phyloP scores from a whole-genome alignment of 2,329 filamentous ascomycete genomes.

The Alternaria sp. region DNA sequence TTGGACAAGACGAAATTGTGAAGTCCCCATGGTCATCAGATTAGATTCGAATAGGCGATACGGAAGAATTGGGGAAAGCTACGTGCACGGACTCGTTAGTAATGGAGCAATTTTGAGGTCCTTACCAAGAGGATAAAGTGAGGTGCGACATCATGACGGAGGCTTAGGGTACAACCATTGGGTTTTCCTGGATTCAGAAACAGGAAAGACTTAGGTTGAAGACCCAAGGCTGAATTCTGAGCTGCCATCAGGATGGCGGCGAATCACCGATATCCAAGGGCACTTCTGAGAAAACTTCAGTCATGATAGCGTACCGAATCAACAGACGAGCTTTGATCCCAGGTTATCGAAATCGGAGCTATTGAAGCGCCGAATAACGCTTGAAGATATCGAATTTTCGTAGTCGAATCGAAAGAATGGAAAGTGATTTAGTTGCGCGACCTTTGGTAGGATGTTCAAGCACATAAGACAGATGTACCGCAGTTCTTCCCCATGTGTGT shows the following conservation, averaged over 20 bases:
- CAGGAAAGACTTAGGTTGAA: not conserved
- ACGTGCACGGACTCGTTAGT: not conserved
- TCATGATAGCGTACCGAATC: not conserved
- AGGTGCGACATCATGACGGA: not conserved
- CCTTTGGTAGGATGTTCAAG: not conserved
- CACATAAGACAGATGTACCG: not conserved
- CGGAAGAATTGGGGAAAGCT: not conserved
- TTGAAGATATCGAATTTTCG: not conserved
- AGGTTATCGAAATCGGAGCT: not conserved
- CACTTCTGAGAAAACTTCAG: no score
- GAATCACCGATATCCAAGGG: not conserved
- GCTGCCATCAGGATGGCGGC: not conserved
- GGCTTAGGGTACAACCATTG: not conserved
- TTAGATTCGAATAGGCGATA: not conserved
- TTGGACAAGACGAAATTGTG: not conserved
- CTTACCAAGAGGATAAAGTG: not conserved
- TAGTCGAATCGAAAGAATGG: not conserved
- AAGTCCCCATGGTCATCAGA: not conserved
- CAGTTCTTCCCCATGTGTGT: not conserved
- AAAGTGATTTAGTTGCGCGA: not conserved
- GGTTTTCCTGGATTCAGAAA: not conserved
- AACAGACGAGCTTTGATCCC: not conserved
- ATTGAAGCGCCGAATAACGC: not conserved
- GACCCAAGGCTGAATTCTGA: not conserved
- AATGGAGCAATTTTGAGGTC: not conserved